Evolutionary conservation across 352 stramenopile genomes (phyloP).

Genomic region (Thalassiosira mediterranea): DNA sequence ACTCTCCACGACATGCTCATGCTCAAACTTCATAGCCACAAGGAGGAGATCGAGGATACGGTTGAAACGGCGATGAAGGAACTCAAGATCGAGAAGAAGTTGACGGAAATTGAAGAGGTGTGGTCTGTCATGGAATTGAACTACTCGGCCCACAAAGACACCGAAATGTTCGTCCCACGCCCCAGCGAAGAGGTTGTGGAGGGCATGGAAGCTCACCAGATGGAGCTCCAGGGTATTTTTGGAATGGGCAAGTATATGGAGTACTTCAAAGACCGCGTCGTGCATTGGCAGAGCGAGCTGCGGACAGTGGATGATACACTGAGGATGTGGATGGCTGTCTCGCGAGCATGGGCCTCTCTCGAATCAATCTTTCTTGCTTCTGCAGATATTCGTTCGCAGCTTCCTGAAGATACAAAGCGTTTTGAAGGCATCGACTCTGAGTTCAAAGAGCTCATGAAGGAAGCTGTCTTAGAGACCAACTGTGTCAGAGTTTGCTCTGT

Average conservation of each 20-base stretch:
- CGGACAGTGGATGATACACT: slow-evolving; percentile 92
- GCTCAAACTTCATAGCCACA: slow-evolving; percentile 91
- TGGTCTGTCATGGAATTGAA: slow-evolving; percentile 91
- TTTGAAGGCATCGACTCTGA: slow-evolving; percentile 86
- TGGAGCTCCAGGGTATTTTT: slow-evolving; percentile 95
- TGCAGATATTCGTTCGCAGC: slow-evolving; percentile 91
- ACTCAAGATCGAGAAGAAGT: slow-evolving; percentile 96
- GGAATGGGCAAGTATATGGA: slow-evolving; percentile 95
- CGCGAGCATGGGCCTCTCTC: slow-evolving; percentile 91
- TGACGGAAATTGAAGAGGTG: slow-evolving; percentile 90
- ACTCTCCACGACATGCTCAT: slow-evolving; percentile 91
- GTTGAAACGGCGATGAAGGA: slow-evolving; percentile 95
- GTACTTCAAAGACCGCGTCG: slow-evolving; percentile 94
- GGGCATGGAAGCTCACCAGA: slow-evolving; percentile 92
- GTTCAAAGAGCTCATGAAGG: slow-evolving; percentile 87
- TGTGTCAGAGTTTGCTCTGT: slow-evolving; percentile 83
- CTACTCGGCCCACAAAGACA: slow-evolving; percentile 91
- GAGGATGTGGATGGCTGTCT: slow-evolving; percentile 89
- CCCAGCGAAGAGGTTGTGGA: slow-evolving; percentile 92
- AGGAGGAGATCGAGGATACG: slow-evolving; percentile 93
- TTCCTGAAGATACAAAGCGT: slow-evolving; percentile 90
- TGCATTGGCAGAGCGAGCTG: slow-evolving; percentile 91
- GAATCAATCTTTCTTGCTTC: slow-evolving; percentile 94
- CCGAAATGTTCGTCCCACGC: slow-evolving; percentile 89
- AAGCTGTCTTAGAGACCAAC: slow-evolving; percentile 76